Evolutionary conservation across 805 yeast genomes (phyloP).

Genomic region (Candida broadrunensis): DNA sequence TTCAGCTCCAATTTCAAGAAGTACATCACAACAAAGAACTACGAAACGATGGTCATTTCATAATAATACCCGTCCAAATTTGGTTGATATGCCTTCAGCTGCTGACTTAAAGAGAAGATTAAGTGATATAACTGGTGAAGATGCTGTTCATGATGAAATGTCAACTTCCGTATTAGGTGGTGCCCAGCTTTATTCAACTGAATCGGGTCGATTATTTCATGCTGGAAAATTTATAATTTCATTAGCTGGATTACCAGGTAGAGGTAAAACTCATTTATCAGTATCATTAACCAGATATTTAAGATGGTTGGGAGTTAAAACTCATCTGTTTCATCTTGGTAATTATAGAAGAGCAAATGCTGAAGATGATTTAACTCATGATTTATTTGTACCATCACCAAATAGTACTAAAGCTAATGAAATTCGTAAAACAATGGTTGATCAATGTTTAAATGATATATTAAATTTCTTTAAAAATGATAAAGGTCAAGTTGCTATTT

Average conservation of each 20-base stretch:
- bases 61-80: slow-evolving; percentile 32
- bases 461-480: slow-evolving; percentile 65
- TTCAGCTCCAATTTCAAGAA: slow-evolving; percentile 27
- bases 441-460: slow-evolving; percentile 68
- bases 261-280: slow-evolving; percentile 92
- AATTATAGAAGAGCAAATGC: slow-evolving; percentile 71
- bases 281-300: slow-evolving; percentile 89
- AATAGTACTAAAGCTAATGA: slow-evolving; percentile 38
- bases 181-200: slow-evolving; percentile 91
- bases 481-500: slow-evolving; percentile 92
- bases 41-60: slow-evolving; percentile 44
- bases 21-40: slow-evolving; percentile 28
- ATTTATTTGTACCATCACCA: slow-evolving; percentile 62
- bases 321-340: slow-evolving; percentile 88
- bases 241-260: slow-evolving; percentile 89
- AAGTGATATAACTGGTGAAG: slow-evolving; percentile 39
- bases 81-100: slow-evolving; percentile 29
- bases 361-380: slow-evolving; percentile 53
- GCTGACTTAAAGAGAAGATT: slow-evolving; percentile 25
- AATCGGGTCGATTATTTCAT: slow-evolving; percentile 87
- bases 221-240: slow-evolving; percentile 92
- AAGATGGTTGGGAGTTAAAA: slow-evolving; percentile 94
- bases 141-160: slow-evolving; percentile 58
- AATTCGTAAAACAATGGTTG: slow-evolving; percentile 56
- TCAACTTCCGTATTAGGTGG: slow-evolving; percentile 6